These are phyloP conservation scores for Phytophthora vignae DNA, from an alignment of 352 stramenopile genomes.

Conservation along the genomic window DNA sequence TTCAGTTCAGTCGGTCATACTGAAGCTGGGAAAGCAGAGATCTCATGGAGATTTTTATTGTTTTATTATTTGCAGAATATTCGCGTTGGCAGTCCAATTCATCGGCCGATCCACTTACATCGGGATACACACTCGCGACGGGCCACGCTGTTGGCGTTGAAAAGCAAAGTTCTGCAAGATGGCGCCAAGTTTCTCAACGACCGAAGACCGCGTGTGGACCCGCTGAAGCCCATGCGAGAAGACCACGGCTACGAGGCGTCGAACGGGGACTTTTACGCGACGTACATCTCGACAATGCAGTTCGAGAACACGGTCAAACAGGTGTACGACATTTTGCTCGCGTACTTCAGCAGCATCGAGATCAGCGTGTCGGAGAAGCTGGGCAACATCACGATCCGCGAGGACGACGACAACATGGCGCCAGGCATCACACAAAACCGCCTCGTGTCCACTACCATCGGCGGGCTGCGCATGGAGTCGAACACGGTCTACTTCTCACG, in stretches of 20 bases:
- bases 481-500: conserved; percentile 50
- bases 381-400: conserved; percentile 55
- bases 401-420: conserved; percentile 50
- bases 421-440: conserved; percentile 50
- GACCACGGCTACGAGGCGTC: conserved; percentile 42
- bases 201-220: conserved; percentile 33
- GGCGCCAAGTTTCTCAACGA: conserved; percentile 39
- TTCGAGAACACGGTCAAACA: conserved; percentile 51
- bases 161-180: conserved; percentile 36
- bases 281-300: conserved; percentile 38
- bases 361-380: conserved; percentile 62
- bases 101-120: conserved; percentile 38
- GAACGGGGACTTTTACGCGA: conserved; percentile 40
- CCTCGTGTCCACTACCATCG: conserved; percentile 42
- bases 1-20: background rate
- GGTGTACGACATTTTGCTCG: conserved; percentile 55
- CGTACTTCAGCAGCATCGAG: conserved; percentile 53
- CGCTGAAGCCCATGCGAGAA: conserved; percentile 42
- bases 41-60: conserved; percentile 11
- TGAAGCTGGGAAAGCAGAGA: background rate
- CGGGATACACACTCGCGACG: conserved; percentile 28
- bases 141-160: conserved; percentile 30
- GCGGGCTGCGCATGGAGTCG: conserved; percentile 48
- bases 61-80: conserved; percentile 33
- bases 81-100: conserved; percentile 40